Conservation (phyloP, 1,284 basidiomycete genomes). For the Pseudozyma pruni region DNA sequence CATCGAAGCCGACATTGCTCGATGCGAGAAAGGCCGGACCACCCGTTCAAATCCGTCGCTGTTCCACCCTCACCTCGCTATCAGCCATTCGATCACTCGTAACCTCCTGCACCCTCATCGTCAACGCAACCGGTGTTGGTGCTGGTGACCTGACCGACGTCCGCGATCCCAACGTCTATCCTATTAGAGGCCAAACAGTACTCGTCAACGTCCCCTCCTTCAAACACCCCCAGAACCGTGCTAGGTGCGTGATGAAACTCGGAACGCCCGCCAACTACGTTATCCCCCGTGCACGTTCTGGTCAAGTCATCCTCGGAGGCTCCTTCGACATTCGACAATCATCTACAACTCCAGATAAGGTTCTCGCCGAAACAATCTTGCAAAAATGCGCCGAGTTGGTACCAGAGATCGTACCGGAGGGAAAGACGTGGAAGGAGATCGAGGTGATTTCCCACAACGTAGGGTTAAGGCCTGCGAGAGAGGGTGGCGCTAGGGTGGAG, state of each 20-base stretch:
- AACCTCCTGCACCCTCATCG: slow-evolving; percentile 59
- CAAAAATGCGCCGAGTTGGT: slow-evolving; percentile 63
- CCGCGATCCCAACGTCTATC: slow-evolving; percentile 81
- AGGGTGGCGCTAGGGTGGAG: slow-evolving; percentile 53
- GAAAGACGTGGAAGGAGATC: slow-evolving; percentile 47
- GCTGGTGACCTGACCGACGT: slow-evolving; percentile 54
- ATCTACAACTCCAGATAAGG: slow-evolving; percentile 67
- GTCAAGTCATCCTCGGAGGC: slow-evolving; percentile 73
- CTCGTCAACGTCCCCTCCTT: slow-evolving; percentile 77
- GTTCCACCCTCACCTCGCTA: slow-evolving; percentile 26
- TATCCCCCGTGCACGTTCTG: slow-evolving; percentile 72
- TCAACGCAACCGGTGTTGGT: slow-evolving; percentile 71
- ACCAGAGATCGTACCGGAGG: slow-evolving; percentile 49
- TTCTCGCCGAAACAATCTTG: slow-evolving; percentile 71
- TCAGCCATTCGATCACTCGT: slow-evolving; percentile 22
- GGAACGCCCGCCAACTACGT: slow-evolving; percentile 69
- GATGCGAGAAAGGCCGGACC: slow-evolving; percentile 24
- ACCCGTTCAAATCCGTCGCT: slow-evolving; percentile 40
- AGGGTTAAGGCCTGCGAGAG: slow-evolving; percentile 51
- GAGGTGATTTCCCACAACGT: slow-evolving; percentile 54
- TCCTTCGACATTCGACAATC: slow-evolving; percentile 70
- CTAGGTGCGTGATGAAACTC: slow-evolving; percentile 52
- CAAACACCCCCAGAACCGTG: slow-evolving; percentile 4
- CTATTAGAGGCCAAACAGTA: slow-evolving; percentile 87
- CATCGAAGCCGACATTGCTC: slow-evolving; percentile 5